Conservation (phyloP, 2,329 filamentous ascomycete genomes). For the Claviceps humidiphila region DNA sequence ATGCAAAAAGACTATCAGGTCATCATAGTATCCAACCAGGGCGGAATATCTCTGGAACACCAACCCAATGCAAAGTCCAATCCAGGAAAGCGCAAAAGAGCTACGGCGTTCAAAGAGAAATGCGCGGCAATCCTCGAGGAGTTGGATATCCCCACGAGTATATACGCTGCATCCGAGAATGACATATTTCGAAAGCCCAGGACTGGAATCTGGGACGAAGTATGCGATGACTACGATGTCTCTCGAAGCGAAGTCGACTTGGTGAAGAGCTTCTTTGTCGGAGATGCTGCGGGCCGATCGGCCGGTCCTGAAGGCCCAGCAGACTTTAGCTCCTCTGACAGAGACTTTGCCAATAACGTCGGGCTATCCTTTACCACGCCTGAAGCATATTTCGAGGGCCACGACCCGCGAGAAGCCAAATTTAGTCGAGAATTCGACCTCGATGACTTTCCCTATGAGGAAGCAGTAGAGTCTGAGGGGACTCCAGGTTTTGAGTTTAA, state of each 20-base stretch:
- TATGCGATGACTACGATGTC: conserved; percentile 46
- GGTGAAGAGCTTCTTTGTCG: conserved; percentile 66
- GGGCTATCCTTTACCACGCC: conserved; percentile 73
- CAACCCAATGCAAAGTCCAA: conserved; percentile 53
- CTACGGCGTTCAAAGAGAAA: conserved; percentile 74
- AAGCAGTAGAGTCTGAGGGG: conserved; percentile 9
- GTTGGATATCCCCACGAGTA: conserved; percentile 59
- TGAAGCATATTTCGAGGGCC: conserved; percentile 77
- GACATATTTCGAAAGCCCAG: conserved; percentile 81
- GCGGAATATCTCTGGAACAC: conserved; percentile 64
- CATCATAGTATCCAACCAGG: conserved; percentile 81
- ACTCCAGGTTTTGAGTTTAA: conserved; percentile 33
- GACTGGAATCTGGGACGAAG: conserved; percentile 69
- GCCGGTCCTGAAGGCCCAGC: conserved; percentile 27
- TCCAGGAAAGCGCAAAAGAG: conserved; percentile 44
- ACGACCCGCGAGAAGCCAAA: conserved; percentile 40
- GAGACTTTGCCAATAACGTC: conserved; percentile 76
- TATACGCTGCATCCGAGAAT: conserved; percentile 78
- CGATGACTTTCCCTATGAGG: conserved; percentile 35
- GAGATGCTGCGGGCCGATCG: conserved; percentile 62
- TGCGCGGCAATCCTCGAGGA: conserved; percentile 53
- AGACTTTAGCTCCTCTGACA: conserved; percentile 53
- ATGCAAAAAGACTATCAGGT: conserved; percentile 58
- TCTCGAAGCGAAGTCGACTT: conserved; percentile 50
- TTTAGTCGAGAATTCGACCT: conserved; percentile 65